phyloP scores from a whole-genome alignment of 2,329 filamentous ascomycete genomes.

The Bisporella sp. region DNA sequence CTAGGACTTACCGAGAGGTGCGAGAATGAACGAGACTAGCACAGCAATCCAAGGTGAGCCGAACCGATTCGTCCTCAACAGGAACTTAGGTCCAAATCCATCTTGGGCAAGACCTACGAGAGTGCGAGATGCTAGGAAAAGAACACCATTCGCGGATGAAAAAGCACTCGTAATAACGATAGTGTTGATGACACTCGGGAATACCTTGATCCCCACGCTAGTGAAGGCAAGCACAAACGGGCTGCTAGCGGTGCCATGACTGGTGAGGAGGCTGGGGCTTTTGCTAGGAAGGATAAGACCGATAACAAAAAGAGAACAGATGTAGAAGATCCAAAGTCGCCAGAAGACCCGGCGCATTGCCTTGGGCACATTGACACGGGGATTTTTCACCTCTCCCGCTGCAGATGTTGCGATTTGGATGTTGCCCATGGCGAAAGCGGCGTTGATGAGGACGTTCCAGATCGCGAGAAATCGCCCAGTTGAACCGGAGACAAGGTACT shows the following conservation, averaged over 20 bases:
- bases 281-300: slow-evolving; percentile 71
- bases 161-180: slow-evolving; percentile 88
- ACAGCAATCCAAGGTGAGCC: slow-evolving; percentile 63
- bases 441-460: slow-evolving; percentile 28
- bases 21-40: slow-evolving; percentile 44
- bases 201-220: slow-evolving; percentile 71
- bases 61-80: slow-evolving; percentile 74
- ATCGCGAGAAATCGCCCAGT: slow-evolving; percentile 47
- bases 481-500: neutral
- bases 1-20: slow-evolving; percentile 37
- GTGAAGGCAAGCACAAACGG: slow-evolving; percentile 91
- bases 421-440: slow-evolving; percentile 37
- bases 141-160: slow-evolving; percentile 85
- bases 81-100: slow-evolving; percentile 67
- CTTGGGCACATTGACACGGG: slow-evolving; percentile 42
- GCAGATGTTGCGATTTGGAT: slow-evolving; percentile 45
- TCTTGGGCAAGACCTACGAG: slow-evolving; percentile 86
- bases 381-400: slow-evolving; percentile 45
- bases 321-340: slow-evolving; percentile 49
- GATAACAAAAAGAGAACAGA: slow-evolving; percentile 31
- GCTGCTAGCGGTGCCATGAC: slow-evolving; percentile 60
- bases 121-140: slow-evolving; percentile 87
- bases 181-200: slow-evolving; percentile 87
- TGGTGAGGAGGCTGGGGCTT: slow-evolving; percentile 53
- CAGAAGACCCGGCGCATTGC: slow-evolving; percentile 41